Conservation (phyloP, 768 basidiomycete genomes). For the Mycena haematopus region DNA sequence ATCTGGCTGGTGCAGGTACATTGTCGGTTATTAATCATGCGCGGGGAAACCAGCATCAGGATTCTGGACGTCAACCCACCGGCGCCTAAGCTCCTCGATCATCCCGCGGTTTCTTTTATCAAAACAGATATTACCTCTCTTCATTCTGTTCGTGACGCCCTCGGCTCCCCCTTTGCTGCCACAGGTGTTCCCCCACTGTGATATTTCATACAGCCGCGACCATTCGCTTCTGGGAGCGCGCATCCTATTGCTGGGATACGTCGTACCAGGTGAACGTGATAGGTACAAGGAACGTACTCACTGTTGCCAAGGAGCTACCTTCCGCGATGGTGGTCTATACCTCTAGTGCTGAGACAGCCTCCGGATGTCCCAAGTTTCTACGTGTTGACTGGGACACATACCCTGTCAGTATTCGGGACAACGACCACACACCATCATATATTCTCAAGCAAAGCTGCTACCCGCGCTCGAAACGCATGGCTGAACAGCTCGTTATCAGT, state of each 20-base stretch:
- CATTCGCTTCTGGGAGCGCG: conserved; percentile 64
- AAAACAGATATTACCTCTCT: conserved; percentile 41
- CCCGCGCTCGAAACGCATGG: conserved; percentile 59
- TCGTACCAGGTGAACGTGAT: conserved; percentile 56
- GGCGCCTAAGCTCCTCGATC: conserved; percentile 28
- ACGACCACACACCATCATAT: conserved; percentile 52
- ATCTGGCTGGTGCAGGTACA: conserved; percentile 34
- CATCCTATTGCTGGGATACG: conserved; percentile 44
- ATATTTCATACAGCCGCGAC: conserved; percentile 63
- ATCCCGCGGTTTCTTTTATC: conserved; percentile 38
- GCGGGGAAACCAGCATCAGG: conserved; percentile 41
- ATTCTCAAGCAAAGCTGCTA: conserved; percentile 51
- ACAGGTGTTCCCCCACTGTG: conserved; percentile 50
- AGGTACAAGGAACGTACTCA: conserved; percentile 56
- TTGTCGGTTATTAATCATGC: conserved; percentile 42
- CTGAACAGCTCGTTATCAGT: conserved; percentile 58
- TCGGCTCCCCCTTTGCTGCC: conserved; percentile 41
- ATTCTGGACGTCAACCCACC: conserved; percentile 41
- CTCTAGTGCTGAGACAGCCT: conserved; percentile 46
- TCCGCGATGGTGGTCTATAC: conserved; percentile 55
- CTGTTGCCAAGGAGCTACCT: conserved; percentile 49
- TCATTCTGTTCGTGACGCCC: conserved; percentile 35
- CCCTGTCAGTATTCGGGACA: conserved; percentile 47
- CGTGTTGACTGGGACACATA: conserved; percentile 36
- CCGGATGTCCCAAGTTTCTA: conserved; percentile 46